Percentiles rank a stretch among this genome's conserved stretches.
These are phyloP conservation scores for Colletotrichum theobromicola DNA, from an alignment of 2,329 filamentous ascomycete species.

Conservation along the genomic window DNA sequence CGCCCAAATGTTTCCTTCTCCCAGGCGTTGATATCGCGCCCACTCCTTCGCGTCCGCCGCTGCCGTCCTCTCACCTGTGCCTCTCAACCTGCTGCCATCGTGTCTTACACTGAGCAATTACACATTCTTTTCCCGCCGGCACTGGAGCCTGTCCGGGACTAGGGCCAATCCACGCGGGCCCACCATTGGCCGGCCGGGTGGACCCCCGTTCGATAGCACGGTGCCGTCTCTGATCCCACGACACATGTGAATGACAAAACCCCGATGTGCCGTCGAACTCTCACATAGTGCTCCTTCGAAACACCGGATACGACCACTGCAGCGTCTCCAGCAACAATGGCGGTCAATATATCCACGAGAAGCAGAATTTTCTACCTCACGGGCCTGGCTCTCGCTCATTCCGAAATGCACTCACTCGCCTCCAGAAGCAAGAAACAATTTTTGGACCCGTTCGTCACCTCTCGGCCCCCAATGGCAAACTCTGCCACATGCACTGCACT, in stretches of 20 bases:
- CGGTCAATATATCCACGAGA: not conserved
- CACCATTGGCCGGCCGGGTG: conserved; percentile 12
- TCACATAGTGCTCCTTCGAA: not conserved
- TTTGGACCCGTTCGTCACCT: not conserved
- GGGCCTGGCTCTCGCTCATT: not conserved
- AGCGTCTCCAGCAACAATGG: not conserved
- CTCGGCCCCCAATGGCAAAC: not conserved
- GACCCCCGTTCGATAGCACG: not conserved
- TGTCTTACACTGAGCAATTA: conserved; percentile 16
- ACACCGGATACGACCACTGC: not conserved
- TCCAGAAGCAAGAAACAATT: not conserved
- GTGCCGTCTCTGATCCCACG: conserved; percentile 3
- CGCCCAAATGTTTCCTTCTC: not conserved
- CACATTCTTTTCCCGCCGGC: conserved; percentile 4
- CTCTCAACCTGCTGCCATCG: not conserved
- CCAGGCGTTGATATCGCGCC: not conserved
- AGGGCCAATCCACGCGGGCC: not conserved
- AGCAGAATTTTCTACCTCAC: not conserved
- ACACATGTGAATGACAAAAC: conserved; percentile 21
- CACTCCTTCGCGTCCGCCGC: not conserved
- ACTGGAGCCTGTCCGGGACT: not conserved
- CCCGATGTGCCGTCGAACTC: not conserved
- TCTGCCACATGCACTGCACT: not conserved
- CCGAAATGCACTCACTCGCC: not conserved
- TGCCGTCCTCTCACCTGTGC: not conserved